A percentile compares a stretch with the other conserved stretches of the same genome.
phyloP scores from a whole-genome alignment of 2,329 filamentous ascomycete genomes.

The Chrysoporthe austroafricana region DNA sequence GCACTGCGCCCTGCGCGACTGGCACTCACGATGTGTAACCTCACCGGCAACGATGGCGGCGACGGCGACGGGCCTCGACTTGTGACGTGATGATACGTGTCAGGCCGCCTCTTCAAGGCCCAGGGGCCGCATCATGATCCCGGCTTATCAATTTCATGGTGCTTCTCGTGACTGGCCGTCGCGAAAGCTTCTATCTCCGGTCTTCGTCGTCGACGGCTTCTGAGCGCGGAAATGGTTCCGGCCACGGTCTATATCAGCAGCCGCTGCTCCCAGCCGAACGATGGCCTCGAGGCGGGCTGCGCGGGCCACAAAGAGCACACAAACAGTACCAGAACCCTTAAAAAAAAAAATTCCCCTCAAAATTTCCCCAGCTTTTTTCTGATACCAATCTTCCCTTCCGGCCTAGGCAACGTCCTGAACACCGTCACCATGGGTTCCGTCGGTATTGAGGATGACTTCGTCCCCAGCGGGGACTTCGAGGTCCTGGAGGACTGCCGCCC shows the following conservation, averaged over 20 bases:
- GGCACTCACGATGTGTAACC: constrained; percentile 11
- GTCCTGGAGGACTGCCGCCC: constrained; percentile 67
- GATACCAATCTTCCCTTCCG: constrained; percentile 19
- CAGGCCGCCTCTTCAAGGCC: not conserved
- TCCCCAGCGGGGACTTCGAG: constrained; percentile 49
- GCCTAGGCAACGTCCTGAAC: constrained; percentile 1
- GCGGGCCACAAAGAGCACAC: constrained; percentile 13
- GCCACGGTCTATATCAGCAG: constrained; percentile 37
- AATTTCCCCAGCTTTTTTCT: constrained; percentile 12
- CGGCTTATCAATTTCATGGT: constrained; percentile 23
- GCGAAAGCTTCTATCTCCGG: constrained; percentile 27
- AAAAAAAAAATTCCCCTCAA: not conserved
- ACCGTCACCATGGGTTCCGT: constrained; percentile 47
- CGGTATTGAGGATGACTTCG: constrained; percentile 31
- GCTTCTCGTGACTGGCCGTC: constrained; percentile 21
- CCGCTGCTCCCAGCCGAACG: constrained; percentile 18
- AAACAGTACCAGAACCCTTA: not conserved
- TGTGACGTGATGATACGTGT: constrained; percentile 7
- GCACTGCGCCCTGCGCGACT: not conserved
- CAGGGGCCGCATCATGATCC: constrained; percentile 14
- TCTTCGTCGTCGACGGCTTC: constrained; percentile 26
- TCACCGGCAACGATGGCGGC: constrained; percentile 5
- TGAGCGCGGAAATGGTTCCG: constrained; percentile 40
- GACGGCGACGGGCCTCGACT: constrained; percentile 10
- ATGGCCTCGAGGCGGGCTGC: constrained; percentile 5